Evolutionary conservation across 768 basidiomycete genomes (phyloP).

Genomic region (Boletus pseudopeckii): DNA sequence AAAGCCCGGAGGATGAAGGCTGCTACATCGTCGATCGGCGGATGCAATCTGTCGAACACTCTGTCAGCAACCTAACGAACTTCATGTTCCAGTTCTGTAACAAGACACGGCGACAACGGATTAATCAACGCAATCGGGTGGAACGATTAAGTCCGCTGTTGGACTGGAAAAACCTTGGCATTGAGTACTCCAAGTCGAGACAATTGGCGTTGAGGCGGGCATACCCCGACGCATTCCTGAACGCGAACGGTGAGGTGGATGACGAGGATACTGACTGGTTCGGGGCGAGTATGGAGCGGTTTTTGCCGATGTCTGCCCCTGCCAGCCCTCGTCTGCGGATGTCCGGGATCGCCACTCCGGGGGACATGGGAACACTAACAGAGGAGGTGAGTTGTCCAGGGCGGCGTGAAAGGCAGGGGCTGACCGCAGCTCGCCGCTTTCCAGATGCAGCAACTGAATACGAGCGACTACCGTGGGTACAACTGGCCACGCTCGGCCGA

Average conservation of each 20-base stretch:
- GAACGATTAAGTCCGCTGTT: slow-evolving; percentile 90
- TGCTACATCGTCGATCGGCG: slow-evolving; percentile 97
- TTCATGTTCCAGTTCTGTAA: slow-evolving; percentile 71
- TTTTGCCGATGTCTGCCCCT: slow-evolving; percentile 74
- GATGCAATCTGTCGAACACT: slow-evolving; percentile 85
- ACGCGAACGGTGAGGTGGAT: slow-evolving; percentile 48
- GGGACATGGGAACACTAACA: slow-evolving; percentile 87
- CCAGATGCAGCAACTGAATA: slow-evolving; percentile 83
- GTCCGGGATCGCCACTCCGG: slow-evolving; percentile 82
- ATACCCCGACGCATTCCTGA: slow-evolving; percentile 91
- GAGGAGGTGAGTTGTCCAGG: slow-evolving; percentile 56
- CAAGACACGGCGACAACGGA: slow-evolving; percentile 92
- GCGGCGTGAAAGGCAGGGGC: not conserved
- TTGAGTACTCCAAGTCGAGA: slow-evolving; percentile 95
- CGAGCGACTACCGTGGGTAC: slow-evolving; percentile 74
- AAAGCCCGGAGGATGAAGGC: slow-evolving; percentile 90
- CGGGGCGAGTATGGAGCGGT: slow-evolving; percentile 59
- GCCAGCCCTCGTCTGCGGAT: slow-evolving; percentile 79
- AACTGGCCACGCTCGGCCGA: slow-evolving; percentile 56
- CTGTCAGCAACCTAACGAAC: slow-evolving; percentile 78
- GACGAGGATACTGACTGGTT: slow-evolving; percentile 39
- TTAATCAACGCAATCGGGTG: slow-evolving; percentile 98
- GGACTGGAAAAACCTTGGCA: slow-evolving; percentile 97
- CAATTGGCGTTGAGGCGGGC: slow-evolving; percentile 89
- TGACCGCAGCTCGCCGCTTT: not conserved